Percentiles rank a stretch among this genome's conserved stretches.
These are phyloP conservation scores for Leishmania braziliensis DNA, from an alignment of 208 protist species.

Conservation along the genomic window DNA sequence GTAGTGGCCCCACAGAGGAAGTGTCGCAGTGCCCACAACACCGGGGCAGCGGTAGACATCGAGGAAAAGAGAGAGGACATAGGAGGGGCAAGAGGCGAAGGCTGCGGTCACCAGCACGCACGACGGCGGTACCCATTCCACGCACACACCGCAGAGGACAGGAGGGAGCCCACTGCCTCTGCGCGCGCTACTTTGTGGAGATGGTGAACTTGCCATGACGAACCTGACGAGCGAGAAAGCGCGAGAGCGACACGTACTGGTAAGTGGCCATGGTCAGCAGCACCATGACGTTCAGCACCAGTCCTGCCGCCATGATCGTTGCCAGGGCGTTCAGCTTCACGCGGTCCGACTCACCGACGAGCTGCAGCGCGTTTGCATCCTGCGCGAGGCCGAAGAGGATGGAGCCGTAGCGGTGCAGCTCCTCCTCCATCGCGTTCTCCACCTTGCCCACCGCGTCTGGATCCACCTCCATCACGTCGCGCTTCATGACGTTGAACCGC, in stretches of 20 bases:
- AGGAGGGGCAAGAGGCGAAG: not conserved
- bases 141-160: not conserved
- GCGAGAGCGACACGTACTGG: slow-evolving; percentile 59
- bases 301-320: slow-evolving; percentile 42
- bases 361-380: slow-evolving; percentile 46
- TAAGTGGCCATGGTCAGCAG: slow-evolving; percentile 56
- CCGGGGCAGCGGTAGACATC: not conserved
- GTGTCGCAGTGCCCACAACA: not conserved
- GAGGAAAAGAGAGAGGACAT: not conserved
- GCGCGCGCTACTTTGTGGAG: slow-evolving; percentile 6
- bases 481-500: slow-evolving; percentile 57
- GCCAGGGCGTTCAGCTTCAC: slow-evolving; percentile 44
- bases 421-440: slow-evolving; percentile 55
- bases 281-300: slow-evolving; percentile 58
- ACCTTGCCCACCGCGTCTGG: slow-evolving; percentile 43
- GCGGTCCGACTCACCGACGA: slow-evolving; percentile 51
- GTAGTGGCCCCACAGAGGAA: not conserved
- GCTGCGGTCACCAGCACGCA: not conserved
- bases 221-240: slow-evolving; percentile 41
- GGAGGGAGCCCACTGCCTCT: not conserved
- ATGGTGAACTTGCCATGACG: slow-evolving; percentile 21
- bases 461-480: slow-evolving; percentile 53
- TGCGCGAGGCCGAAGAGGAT: slow-evolving; percentile 53
- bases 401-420: slow-evolving; percentile 53
- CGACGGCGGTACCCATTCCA: not conserved